Evolutionary conservation across 768 basidiomycete species (phyloP), one percentile per base, ranked within the genome.

Genomic region (Kwoniella dendrophila): DNA sequence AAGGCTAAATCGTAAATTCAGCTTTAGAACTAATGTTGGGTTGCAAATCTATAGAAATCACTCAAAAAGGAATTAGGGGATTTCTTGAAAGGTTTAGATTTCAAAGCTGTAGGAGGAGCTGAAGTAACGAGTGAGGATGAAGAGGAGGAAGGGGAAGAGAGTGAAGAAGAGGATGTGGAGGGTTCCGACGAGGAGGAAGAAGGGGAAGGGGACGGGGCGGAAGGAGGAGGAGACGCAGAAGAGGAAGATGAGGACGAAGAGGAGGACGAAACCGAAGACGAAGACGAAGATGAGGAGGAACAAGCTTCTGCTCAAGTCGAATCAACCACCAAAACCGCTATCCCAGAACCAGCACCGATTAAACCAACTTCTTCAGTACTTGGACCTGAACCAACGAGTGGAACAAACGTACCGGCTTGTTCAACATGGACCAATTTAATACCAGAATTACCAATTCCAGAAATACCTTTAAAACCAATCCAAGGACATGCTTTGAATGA

Each of bases 111-210:
- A n/a, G 56, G 59, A 18, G 61, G 40, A n/a, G 58, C 48, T 2
- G 52, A 65, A 20, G 67, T 65, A 29, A 61, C 38, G 44, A 60
- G 57, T 24, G 66, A 63, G 10, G 74, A 78, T 20, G 79, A 80
- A 29, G 82, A 84, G 32, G 66, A 56, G 30, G 63, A 66, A 54
- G 65, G 44, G 14, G 70, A 72, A 5, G 69, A 64, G n/a, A 70
- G 69, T 38, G 67, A 62, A 16, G 62, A 72, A 18, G 55, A 84
- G 83, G 72, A 80, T 83, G 53, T 82, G 81, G 32, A 82, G 81
- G 64, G 84, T 83, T 64, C 66, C n/a, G 69, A 66, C 1, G 66
- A 63, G 4, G 68, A 67, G 18, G 72, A 71, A 8, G 64, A 60
- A 4, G 64, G 78, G 27, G 78, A 76, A 29, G 61, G 63, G 8